These are phyloP conservation scores for Paramecium sexaurelia DNA, from an alignment of 73 alveolate genomes.

Conservation along the genomic window DNA sequence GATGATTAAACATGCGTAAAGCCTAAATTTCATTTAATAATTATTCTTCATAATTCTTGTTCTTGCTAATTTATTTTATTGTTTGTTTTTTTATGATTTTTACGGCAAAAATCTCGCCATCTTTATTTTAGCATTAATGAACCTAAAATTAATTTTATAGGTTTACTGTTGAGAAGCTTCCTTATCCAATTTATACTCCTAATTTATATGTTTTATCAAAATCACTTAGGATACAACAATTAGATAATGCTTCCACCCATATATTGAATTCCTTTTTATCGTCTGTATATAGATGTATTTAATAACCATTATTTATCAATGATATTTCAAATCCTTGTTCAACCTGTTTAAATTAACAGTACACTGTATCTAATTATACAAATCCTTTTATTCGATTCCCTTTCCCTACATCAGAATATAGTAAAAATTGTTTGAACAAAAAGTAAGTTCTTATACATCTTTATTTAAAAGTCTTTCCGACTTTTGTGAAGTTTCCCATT, in stretches of 20 bases:
- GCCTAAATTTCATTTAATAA: not conserved
- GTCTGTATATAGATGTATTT: not conserved
- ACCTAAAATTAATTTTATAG: not conserved
- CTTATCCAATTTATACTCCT: not conserved
- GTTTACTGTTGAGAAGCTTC: slow-evolving; percentile 40
- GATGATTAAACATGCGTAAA: slow-evolving; percentile 7
- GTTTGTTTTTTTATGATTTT: slow-evolving; percentile 5
- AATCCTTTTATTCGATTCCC: slow-evolving; percentile 27
- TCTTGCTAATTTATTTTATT: not conserved
- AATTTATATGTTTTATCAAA: slow-evolving; percentile 10
- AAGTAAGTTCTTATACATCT: slow-evolving; percentile 47
- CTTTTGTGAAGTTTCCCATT: slow-evolving; percentile 14
- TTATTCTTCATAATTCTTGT: not conserved
- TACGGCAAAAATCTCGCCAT: not conserved
- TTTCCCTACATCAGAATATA: slow-evolving; percentile 20
- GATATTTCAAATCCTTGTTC: not conserved
- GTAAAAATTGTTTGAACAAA: slow-evolving; percentile 15
- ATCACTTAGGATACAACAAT: slow-evolving; percentile 11
- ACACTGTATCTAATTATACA: slow-evolving; percentile 14
- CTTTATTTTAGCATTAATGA: slow-evolving; percentile 1
- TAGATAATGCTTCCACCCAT: slow-evolving; percentile 47
- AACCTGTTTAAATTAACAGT: not conserved
- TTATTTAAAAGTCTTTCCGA: slow-evolving; percentile 23
- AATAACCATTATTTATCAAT: not conserved
- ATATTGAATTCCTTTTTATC: not conserved